Conservation (phyloP, 768 basidiomycete species). For the Strobilomyces dryophilus region DNA sequence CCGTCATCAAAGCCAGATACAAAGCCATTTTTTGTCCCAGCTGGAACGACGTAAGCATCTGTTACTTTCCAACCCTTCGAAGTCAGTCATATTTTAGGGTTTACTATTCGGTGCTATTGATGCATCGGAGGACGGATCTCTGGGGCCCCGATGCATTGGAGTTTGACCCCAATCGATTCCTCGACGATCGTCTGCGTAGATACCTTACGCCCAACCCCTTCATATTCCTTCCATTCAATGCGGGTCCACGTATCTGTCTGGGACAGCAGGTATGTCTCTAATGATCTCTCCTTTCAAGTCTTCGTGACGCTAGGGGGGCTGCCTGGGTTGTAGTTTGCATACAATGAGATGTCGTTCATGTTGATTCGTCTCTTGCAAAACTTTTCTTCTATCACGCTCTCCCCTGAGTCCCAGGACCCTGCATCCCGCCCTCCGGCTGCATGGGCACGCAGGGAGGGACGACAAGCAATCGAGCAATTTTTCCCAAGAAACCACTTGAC, state of each 20-base stretch:
- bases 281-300: not conserved
- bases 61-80: not conserved
- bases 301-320: not conserved
- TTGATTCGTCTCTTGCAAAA: slow-evolving; percentile 27
- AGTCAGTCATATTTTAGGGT: slow-evolving; percentile 13
- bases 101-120: slow-evolving; percentile 25
- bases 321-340: slow-evolving; percentile 27
- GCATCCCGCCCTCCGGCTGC: slow-evolving; percentile 21
- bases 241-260: slow-evolving; percentile 28
- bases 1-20: slow-evolving; percentile 17
- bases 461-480: slow-evolving; percentile 24
- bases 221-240: slow-evolving; percentile 34
- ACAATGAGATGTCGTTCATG: slow-evolving; percentile 34
- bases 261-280: slow-evolving; percentile 32
- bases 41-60: slow-evolving; percentile 16
- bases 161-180: slow-evolving; percentile 41
- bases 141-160: slow-evolving; percentile 36
- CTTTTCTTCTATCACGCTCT: slow-evolving; percentile 23
- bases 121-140: slow-evolving; percentile 35
- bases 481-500: slow-evolving; percentile 29
- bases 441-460: slow-evolving; percentile 27
- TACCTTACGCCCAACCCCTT: slow-evolving; percentile 38
- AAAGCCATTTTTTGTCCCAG: slow-evolving; percentile 31
- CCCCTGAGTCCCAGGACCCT: slow-evolving; percentile 27
- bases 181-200: slow-evolving; percentile 33